A percentile compares a stretch with the other conserved stretches of the same genome.
Evolutionary conservation across 2,329 filamentous ascomycete genomes (phyloP).

Genomic region (Trichoderma sp.): DNA sequence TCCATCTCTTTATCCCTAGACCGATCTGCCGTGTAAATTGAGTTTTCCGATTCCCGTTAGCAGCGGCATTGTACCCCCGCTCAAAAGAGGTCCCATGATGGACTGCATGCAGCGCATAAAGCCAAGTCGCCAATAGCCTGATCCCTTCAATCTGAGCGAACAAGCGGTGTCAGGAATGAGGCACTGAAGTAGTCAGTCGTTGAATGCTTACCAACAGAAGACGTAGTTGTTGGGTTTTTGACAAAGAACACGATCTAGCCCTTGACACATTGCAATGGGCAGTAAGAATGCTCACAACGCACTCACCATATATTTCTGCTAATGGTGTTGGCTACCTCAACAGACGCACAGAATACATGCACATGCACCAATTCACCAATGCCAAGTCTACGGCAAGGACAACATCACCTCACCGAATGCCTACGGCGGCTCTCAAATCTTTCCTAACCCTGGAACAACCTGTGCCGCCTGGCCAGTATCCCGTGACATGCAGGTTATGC

Average conservation of each 20-base stretch:
- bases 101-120: neutral
- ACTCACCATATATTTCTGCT: neutral
- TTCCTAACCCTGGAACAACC: too few relatives aligned
- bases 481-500: slow-evolving; percentile 16
- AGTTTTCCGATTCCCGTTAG: neutral
- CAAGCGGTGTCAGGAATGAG: neutral
- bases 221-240: too few relatives aligned
- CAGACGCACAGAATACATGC: neutral
- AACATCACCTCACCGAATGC: neutral
- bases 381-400: neutral
- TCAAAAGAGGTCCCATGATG: neutral
- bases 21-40: neutral
- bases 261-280: neutral
- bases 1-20: neutral
- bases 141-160: neutral
- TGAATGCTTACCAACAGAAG: neutral
- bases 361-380: neutral
- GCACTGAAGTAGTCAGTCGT: neutral
- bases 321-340: neutral
- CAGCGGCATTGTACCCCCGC: neutral
- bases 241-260: neutral
- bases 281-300: too few relatives aligned
- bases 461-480: neutral
- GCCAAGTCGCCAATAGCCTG: neutral
- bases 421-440: too few relatives aligned